Evolutionary conservation across 2,329 filamentous ascomycete genomes (phyloP), one percentile per base, ranked within the genome.

Genomic region (Venturia pyrina): DNA sequence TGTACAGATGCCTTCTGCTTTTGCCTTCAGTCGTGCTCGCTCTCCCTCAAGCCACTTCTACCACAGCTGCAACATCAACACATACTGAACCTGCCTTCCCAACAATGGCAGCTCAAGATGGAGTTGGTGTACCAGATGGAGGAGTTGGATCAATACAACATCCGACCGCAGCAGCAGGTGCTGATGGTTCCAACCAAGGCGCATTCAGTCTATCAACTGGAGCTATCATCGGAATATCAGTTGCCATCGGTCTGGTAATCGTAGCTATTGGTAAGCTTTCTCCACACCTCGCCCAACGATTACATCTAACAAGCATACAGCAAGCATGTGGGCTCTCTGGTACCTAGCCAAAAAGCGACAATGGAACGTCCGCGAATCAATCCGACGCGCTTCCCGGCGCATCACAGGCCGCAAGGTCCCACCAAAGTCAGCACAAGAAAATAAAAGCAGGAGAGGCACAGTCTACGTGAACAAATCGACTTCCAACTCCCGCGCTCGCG

Each of bases 281-380:
- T 43, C n/a, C 53, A 5, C 17, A 28, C 1, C 48, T 28, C 5
- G 8, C 11, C 41, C 43, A 19, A 32, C 56, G 37, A 34, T 57
- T 37, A 41, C 41, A 41, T 24, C 21, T 50, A 60, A 43, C 59
- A 37, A 62, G 17, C 13, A 17, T 10, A 19, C 43, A 67, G 66
- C 19, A 41, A 43, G 15, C 32, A 56, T 67, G 43, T 67, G 66
- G 66, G 34, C 85, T 2, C 84, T 95, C 37, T 96, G 89, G 78
- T 91, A 88, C 75, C 75, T 93, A 46, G 89, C 91, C 65, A 95
- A 95, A 81, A 92, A 91, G 78, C 85, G 87, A 60, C 89, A 93
- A 75, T 95, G 91, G 91, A 89, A 87, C 69, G 80, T 95, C 70
- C 85, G 87, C 67, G 85, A 90, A 73, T 89, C 82, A 40, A 81